A percentile compares a stretch with the other conserved stretches of the same genome.
Conservation (phyloP, 2,329 filamentous ascomycete genomes). For the Aureobasidium sp. region DNA sequence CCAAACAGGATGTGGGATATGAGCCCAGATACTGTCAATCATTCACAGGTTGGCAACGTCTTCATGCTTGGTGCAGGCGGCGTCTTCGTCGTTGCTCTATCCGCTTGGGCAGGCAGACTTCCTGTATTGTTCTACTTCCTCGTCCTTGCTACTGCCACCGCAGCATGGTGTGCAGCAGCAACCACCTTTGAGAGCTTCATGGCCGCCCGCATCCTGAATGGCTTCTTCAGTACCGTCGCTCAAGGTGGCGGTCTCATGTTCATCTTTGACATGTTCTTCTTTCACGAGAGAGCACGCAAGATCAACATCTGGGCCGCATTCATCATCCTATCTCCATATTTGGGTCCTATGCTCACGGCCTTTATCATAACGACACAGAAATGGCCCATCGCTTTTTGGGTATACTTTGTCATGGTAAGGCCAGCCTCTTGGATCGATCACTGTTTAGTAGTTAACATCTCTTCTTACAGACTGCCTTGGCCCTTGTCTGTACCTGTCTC, state of each 20-base stretch:
- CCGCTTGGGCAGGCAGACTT: constrained; percentile 36
- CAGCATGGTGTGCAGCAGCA: constrained; percentile 32
- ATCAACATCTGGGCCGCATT: constrained; percentile 32
- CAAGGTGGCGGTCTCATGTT: constrained; percentile 37
- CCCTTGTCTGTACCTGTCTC: constrained; percentile 31
- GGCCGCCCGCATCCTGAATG: constrained; percentile 36
- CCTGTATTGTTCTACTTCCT: constrained; percentile 36
- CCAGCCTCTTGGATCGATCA: background rate
- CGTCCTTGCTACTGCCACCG: constrained; percentile 28
- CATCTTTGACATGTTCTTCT: constrained; percentile 52
- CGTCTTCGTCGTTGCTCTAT: constrained; percentile 31
- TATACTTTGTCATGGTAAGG: constrained; percentile 32
- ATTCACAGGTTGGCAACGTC: constrained; percentile 33
- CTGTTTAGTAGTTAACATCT: background rate
- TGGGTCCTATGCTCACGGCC: constrained; percentile 34
- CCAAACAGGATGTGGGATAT: constrained; percentile 26
- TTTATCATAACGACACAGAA: constrained; percentile 38
- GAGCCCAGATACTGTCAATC: constrained; percentile 31
- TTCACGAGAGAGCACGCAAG: constrained; percentile 41
- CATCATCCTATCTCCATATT: constrained; percentile 32
- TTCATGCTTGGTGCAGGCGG: constrained; percentile 38
- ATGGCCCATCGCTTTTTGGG: constrained; percentile 43
- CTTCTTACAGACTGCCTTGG: constrained; percentile 16
- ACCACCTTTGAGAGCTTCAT: constrained; percentile 31
- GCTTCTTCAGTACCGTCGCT: constrained; percentile 35